Base-by-base conservation (phyloP, 1,284 basidiomycete species). In the Chondrostereum purpureum region DNA sequence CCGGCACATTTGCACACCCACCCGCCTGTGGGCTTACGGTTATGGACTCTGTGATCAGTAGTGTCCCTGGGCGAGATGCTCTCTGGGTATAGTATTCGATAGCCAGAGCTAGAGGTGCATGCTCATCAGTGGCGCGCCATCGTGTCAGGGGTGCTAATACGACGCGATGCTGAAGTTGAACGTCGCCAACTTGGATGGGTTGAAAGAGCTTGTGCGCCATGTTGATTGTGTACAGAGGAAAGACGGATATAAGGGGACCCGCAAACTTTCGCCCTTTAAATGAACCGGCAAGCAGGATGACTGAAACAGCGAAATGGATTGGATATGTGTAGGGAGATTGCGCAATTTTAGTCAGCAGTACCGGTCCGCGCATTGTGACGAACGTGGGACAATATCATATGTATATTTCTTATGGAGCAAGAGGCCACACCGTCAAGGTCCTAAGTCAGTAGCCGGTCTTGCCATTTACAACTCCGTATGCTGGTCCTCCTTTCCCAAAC, bases 31-130 rank as follows among this genome's bases (percentile, higher is more conserved):
- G 52, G 5, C 55, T 53, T 19, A 70, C 64, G 27, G 63, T 54
- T 1, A 63, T 66, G 1, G 55, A 67, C 48, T 70, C 69, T 1
- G 67, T 56, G 43, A 70, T 63, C 12, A 70, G 44, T 1, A 70
- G 53, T 2, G 66, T 66, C 6, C 68, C 68, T 0, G 61, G 56
- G 3, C 50, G 47, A 35, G 50, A 55, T 3, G 56, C 62, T 1
- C 68, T 55, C 47, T 72, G 69, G 0, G 45, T 35, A 49, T 71
- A 69, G 52, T 68, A 68, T 21, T 60, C 54, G 14, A 53, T 52
- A 5, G 56, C 58, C 2, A 59, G 52, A 2, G 63, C 58, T n/a
- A 45, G 33, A 17, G 56, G 61, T 5, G 62, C 54, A 44, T 58
- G 55, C 1, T 50, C 39, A 2, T 47, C 39, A 19, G 50, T 39